phyloP scores from a whole-genome alignment of 257 asterid species.

The Primulina eburnea region DNA sequence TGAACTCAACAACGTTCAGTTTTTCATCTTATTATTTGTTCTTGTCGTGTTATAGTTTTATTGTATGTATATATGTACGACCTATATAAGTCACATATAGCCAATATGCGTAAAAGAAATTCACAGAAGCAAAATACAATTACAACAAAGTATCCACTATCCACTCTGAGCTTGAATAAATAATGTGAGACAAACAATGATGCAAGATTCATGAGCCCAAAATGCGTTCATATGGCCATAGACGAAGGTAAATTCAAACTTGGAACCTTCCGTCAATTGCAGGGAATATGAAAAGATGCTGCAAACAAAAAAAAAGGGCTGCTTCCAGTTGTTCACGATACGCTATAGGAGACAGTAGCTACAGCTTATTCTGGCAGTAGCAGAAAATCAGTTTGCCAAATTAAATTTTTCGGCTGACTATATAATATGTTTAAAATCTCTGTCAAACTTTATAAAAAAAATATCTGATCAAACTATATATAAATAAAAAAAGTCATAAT shows the following conservation, averaged over 20 bases:
- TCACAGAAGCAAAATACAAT: neutral
- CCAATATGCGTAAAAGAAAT: constrained; percentile 2
- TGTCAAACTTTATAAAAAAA: too few relatives aligned
- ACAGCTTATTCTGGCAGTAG: constrained; percentile 13
- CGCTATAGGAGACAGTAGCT: constrained; percentile 1
- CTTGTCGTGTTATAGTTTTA: neutral
- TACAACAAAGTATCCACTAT: neutral
- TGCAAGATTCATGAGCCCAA: neutral
- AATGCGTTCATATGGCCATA: neutral
- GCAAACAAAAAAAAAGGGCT: neutral
- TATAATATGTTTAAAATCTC: too few relatives aligned
- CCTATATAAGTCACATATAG: neutral
- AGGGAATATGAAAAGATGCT: neutral
- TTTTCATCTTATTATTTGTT: neutral
- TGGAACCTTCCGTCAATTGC: neutral
- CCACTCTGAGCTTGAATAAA: neutral
- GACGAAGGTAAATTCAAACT: neutral
- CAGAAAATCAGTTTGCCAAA: constrained; percentile 12
- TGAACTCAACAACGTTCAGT: neutral
- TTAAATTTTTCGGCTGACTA: constrained; percentile 3
- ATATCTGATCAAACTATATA: too few relatives aligned
- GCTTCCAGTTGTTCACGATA: neutral
- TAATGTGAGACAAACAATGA: neutral
- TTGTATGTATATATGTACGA: neutral
- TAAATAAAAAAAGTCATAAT: neutral